Base-by-base conservation (phyloP, 805 yeast genomes). In the Metschnikowia similis region DNA sequence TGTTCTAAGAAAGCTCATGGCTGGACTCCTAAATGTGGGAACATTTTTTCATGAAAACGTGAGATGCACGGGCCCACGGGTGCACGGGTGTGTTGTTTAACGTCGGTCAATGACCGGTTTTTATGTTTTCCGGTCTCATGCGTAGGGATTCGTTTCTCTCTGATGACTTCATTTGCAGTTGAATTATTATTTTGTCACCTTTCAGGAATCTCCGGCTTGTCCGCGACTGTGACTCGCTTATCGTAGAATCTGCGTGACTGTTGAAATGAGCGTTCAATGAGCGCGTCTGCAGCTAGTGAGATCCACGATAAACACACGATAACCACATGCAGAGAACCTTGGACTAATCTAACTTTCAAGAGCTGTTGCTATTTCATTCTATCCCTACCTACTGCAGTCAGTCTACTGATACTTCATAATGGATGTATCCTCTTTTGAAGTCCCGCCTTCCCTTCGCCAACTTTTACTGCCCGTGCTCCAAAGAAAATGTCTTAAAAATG, bases 1-100 rank as follows among this genome's bases (percentile, higher is more conserved):
- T 11, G 54, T 50, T 45, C 54, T 52, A 37, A 54, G 37, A 48
- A 56, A 35, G 31, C 54, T 49, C 56, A 56, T 53, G 46, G 45
- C 37, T 32, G 36, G 13, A 17, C 13, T 38, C 37, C 5, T 11
- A 16, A n/a, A 30, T 29, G 41, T 13, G 32, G 36, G 32, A 39
- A 46, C 38, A 46, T 31, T 46, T 46, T 46, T 46, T 40, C 46
- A 17, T 42, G 48, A 42, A 39, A 39, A 35, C 6, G 17, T 26
- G 27, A n/a, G 39, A 39, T 27, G 39, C 13, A 34, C 45, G 45
- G 45, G 30, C 34, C 17, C 34, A 8, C 2, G 7, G 36, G 41
- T 27, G 41, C 17, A 38, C 41, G 41, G 41, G 41, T 38, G 41
- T 38, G 6, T 21, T 6, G n/a, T 10, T 13, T 11, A 13, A 14